Evolutionary conservation across 257 asterid species (phyloP).

Genomic region (Coffea canephora): DNA sequence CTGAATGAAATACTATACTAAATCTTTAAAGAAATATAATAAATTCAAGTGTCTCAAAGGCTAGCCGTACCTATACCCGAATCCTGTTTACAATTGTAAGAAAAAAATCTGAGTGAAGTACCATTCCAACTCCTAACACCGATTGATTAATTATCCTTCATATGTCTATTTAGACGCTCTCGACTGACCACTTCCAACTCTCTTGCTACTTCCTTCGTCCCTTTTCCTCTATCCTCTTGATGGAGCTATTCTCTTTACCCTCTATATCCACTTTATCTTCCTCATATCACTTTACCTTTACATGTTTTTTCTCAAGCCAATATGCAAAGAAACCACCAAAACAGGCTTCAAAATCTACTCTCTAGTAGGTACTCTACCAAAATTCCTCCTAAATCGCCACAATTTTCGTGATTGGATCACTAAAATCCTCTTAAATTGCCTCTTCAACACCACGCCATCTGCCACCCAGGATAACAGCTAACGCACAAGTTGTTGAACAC

Average conservation of each 20-base stretch:
- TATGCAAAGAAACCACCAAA: constrained; percentile 6
- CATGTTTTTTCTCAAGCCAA: constrained; percentile 6
- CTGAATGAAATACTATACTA: no score
- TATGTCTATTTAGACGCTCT: no score
- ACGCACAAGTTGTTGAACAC: constrained; percentile 62
- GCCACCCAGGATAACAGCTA: constrained; percentile 81
- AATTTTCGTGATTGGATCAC: constrained; percentile 85
- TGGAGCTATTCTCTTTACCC: constrained; percentile 18
- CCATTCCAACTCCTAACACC: no score
- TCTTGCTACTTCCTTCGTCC: not conserved
- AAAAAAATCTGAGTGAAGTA: no score
- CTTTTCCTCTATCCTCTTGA: not conserved
- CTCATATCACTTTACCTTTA: constrained; percentile 22
- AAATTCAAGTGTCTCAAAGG: no score
- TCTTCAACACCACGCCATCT: constrained; percentile 55
- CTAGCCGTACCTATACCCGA: no score
- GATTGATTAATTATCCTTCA: no score
- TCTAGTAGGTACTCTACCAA: constrained; percentile 66
- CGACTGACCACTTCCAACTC: no score
- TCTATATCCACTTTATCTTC: constrained; percentile 6
- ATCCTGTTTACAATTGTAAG: no score
- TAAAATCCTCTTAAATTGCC: constrained; percentile 46
- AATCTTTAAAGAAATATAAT: no score
- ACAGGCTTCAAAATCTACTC: constrained; percentile 40
- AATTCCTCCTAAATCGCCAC: constrained; percentile 71